A percentile compares a stretch with the other conserved stretches of the same genome.
Evolutionary conservation across 306 rosid species (phyloP).

Genomic region (Cucurbita moschata): DNA sequence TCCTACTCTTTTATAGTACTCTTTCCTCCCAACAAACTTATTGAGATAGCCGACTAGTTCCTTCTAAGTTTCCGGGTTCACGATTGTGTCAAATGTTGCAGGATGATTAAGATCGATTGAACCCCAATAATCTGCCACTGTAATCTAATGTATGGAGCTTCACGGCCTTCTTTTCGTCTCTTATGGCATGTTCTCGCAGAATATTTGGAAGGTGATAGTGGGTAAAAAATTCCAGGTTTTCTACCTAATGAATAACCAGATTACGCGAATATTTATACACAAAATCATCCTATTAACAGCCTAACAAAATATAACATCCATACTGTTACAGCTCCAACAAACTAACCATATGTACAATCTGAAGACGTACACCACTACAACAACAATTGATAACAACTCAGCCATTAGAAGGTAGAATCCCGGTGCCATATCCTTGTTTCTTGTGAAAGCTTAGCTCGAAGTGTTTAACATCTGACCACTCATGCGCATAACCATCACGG

Average conservation of each 20-base stretch:
- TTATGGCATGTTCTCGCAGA: slow-evolving; percentile 11
- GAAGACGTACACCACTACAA: no score
- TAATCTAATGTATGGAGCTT: slow-evolving; percentile 43
- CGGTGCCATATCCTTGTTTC: slow-evolving; percentile 27
- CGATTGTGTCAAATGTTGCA: slow-evolving; percentile 24
- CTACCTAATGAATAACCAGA: no score
- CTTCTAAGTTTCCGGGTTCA: slow-evolving; percentile 30
- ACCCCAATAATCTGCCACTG: slow-evolving; percentile 38
- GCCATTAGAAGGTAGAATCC: slow-evolving; percentile 12
- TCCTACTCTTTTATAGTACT: slow-evolving; percentile 34
- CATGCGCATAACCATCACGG: background rate
- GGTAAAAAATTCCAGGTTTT: no score
- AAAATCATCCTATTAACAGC: no score
- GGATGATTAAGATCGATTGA: slow-evolving; percentile 38
- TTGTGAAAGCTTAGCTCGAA: slow-evolving; percentile 35
- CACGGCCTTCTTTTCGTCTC: slow-evolving; percentile 25
- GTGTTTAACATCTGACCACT: slow-evolving; percentile 16
- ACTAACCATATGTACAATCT: no score
- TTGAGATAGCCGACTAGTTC: slow-evolving; percentile 27
- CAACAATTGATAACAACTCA: no score
- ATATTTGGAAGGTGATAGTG: slow-evolving; percentile 13
- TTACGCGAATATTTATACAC: no score
- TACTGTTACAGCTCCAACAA: no score
- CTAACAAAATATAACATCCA: no score
- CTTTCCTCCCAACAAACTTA: slow-evolving; percentile 27